A percentile compares a stretch with the other conserved stretches of the same genome.
Evolutionary conservation across 2,329 filamentous ascomycete species (phyloP).

Genomic region (Claviceps capensis): DNA sequence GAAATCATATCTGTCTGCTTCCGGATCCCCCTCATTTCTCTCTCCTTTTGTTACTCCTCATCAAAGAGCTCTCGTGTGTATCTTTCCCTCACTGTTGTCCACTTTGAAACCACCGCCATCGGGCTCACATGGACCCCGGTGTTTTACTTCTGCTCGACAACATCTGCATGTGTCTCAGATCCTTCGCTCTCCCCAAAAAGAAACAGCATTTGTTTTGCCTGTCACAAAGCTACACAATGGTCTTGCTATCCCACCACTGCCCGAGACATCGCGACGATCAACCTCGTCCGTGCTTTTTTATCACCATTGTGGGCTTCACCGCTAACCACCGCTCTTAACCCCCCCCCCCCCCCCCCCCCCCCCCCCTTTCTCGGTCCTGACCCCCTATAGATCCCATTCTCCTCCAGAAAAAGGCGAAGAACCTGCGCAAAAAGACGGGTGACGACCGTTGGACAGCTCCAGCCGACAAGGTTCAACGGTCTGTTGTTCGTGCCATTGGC

Average conservation of each 20-base stretch:
- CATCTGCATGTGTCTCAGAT: neutral
- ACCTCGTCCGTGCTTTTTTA: neutral
- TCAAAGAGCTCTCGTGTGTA: neutral
- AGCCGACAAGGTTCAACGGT: slow-evolving; percentile 58
- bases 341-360: too few species aligned
- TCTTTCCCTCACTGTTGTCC: neutral
- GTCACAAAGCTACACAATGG: neutral
- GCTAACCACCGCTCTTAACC: neutral
- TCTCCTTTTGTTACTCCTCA: neutral
- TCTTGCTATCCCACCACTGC: neutral
- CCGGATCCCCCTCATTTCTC: neutral
- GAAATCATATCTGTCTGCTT: too few species aligned
- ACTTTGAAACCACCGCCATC: neutral
- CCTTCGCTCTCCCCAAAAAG: neutral
- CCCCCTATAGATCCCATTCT: slow-evolving; percentile 43
- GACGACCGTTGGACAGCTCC: slow-evolving; percentile 64
- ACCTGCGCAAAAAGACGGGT: slow-evolving; percentile 60
- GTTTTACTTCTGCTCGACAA: neutral
- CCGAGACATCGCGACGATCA: neutral
- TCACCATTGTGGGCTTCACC: neutral
- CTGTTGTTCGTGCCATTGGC: slow-evolving; percentile 47
- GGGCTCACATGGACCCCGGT: neutral
- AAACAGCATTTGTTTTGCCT: neutral
- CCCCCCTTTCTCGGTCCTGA: neutral
- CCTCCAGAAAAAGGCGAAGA: slow-evolving; percentile 56